Base-by-base conservation (phyloP, 2,329 filamentous ascomycete genomes). In the Sphaerulina musiva region DNA sequence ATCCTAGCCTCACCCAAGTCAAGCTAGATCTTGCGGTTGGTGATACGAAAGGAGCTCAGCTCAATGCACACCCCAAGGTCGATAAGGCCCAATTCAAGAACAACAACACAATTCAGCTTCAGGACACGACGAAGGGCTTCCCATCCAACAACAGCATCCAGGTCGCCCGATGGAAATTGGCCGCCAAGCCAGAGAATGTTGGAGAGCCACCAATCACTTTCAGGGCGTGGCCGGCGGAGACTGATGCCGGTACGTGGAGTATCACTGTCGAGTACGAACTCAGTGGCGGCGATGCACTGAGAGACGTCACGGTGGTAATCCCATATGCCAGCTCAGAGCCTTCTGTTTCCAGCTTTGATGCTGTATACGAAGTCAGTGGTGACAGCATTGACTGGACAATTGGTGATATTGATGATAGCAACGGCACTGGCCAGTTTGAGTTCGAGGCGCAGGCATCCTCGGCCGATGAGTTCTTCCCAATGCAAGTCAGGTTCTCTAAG, bases 381-480 rank as follows among this genome's bases (percentile, higher is more conserved):
- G 92, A 97, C 70, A 89, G 84, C 69, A 73, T 98, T 54, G 92
- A 97, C 70, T 98, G 93, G 93, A 87, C 85, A 41, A 87, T 98
- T 64, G 92, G 93, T 57, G 81, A 83, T 4, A 84, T 97, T 40
- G 87, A 91, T 66, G 85, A 89, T 48, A 85, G 85, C 54, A 95
- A 93, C 69, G 75, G 84, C 14, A 90, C 78, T 40, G 93, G 93
- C 14, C 86, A 87, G 45, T 97, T 98, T 67, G 93, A 98, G 71
- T 97, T 98, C 62, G 93, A 97, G 73, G 89, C 90, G 1, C 84
- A 88, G 70, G 88, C 88, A 9, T 82, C 84, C 52, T 88, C 91
- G 62, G 93, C 97, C 69, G 85, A 89, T 53, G 91, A 96, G 65
- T 97, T 97, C 76, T 98, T 98, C 83, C 93, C 93, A 1, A 97